These are phyloP conservation scores for Backusella tarrabulga DNA, from an alignment of 192 early-diverging fungal genomes.

Conservation along the genomic window DNA sequence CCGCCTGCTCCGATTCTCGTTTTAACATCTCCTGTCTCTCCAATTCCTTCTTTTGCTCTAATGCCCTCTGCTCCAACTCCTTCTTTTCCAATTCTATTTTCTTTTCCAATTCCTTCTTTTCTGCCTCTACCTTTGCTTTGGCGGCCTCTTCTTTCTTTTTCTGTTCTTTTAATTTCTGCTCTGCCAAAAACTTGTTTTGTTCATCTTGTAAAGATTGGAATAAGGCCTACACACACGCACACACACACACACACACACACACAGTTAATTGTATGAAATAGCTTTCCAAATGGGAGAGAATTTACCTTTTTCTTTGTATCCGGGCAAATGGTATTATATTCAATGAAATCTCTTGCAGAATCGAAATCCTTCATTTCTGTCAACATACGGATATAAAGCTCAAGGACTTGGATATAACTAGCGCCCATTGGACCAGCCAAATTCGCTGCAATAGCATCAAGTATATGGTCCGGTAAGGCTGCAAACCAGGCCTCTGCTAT, in stretches of 20 bases:
- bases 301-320: conserved; percentile 32
- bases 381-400: conserved; percentile 29
- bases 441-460: conserved; percentile 6
- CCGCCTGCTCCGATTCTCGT: background rate
- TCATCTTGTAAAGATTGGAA: background rate
- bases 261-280: background rate
- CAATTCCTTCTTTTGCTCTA: background rate
- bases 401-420: conserved; percentile 22
- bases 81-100: conserved; percentile 15
- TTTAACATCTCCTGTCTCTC: conserved; percentile 12
- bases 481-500: conserved; percentile 37
- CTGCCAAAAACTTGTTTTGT: background rate
- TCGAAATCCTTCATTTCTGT: conserved; percentile 26
- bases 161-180: background rate
- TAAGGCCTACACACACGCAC: background rate
- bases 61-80: background rate
- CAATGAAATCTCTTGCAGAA: conserved; percentile 30
- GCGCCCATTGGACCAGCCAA: background rate
- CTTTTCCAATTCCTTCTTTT: background rate
- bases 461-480: conserved; percentile 19
- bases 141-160: background rate
- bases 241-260: background rate
- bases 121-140: background rate
- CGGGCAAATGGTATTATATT: conserved; percentile 32
- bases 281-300: background rate